phyloP scores from a whole-genome alignment of 2,329 filamentous ascomycete genomes.

The Plenodomus lindquistii region DNA sequence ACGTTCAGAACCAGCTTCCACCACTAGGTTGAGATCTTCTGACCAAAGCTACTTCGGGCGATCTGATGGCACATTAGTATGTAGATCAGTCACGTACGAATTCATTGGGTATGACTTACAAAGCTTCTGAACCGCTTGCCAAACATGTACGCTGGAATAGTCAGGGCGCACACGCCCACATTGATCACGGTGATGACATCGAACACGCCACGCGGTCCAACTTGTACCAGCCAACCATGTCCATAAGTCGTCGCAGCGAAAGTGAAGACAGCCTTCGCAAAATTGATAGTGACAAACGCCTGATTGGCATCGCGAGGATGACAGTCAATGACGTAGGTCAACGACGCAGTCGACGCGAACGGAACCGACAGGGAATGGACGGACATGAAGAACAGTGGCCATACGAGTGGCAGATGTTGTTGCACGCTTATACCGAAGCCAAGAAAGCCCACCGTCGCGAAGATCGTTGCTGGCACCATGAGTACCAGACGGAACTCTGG shows the following conservation, averaged over 20 bases:
- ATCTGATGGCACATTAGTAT: conserved; percentile 3
- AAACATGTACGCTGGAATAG: conserved; percentile 65
- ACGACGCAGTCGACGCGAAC: conserved; percentile 44
- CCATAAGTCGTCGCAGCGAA: conserved; percentile 75
- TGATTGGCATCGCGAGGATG: conserved; percentile 46
- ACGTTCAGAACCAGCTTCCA: neutral
- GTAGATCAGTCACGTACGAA: neutral
- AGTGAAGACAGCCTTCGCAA: conserved; percentile 45
- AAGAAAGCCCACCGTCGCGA: conserved; percentile 46
- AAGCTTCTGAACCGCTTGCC: conserved; percentile 40
- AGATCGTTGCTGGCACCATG: conserved; percentile 38
- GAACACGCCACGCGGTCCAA: conserved; percentile 67
- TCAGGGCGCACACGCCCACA: conserved; percentile 71
- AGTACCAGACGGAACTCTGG: conserved; percentile 73
- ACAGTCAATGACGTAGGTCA: conserved; percentile 50
- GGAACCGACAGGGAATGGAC: conserved; percentile 44
- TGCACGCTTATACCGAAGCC: conserved; percentile 47
- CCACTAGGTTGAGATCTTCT: conserved; percentile 18
- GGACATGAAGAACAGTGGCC: conserved; percentile 42
- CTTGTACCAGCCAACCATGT: conserved; percentile 68
- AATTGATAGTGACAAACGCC: conserved; percentile 50
- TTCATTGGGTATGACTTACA: conserved; percentile 12
- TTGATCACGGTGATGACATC: conserved; percentile 74
- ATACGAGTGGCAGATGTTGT: conserved; percentile 27
- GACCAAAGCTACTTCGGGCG: conserved; percentile 24